These are phyloP conservation scores for Litsea cubeba DNA, from an alignment of 164 flowering plant species.

Conservation along the genomic window DNA sequence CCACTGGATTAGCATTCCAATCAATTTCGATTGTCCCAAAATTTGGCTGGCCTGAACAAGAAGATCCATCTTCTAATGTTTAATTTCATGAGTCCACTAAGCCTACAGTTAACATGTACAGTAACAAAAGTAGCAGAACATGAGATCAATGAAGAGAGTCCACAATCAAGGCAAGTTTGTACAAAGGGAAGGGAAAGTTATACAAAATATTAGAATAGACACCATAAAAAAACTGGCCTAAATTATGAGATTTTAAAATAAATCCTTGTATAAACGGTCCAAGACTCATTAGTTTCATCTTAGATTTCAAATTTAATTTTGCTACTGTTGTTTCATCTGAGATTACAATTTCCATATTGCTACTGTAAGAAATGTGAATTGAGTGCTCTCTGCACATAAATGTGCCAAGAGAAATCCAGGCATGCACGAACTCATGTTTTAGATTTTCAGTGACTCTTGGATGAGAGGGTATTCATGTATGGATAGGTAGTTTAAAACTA, in stretches of 20 bases:
- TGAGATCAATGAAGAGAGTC: not conserved
- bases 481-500: not conserved
- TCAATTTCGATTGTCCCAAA: conserved; percentile 67
- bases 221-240: not conserved
- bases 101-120: not conserved
- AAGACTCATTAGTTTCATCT: not conserved
- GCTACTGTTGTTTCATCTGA: not conserved
- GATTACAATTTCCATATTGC: not conserved
- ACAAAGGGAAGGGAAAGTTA: not conserved
- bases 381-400: not conserved
- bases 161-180: not conserved
- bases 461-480: not conserved
- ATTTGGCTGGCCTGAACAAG: conserved; percentile 54
- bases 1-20: conserved; percentile 56
- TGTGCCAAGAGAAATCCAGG: not conserved
- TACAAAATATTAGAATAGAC: not conserved
- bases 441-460: not conserved
- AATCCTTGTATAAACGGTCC: not conserved
- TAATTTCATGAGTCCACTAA: not conserved
- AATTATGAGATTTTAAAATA: not conserved
- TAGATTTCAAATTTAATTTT: not conserved
- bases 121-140: not conserved
- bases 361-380: not conserved
- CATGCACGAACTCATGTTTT: not conserved
- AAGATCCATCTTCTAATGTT: conserved; percentile 8